Evolutionary conservation across 2,329 filamentous ascomycete species (phyloP).

Genomic region (Epichloe sp.): DNA sequence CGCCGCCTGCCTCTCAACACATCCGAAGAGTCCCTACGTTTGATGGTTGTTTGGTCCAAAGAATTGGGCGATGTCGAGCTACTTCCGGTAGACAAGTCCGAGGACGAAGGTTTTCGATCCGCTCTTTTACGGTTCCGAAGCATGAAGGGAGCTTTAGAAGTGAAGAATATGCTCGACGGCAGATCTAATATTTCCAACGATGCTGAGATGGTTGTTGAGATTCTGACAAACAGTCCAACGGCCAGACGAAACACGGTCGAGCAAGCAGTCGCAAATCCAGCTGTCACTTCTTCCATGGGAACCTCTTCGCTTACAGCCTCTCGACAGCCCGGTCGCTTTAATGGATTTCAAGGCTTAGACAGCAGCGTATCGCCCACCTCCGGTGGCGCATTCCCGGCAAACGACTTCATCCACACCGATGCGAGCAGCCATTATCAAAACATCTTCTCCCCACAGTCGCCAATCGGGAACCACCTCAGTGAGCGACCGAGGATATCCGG

Average conservation of each 20-base stretch:
- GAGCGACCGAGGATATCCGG: conserved; percentile 48
- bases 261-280: conserved; percentile 9
- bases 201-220: conserved; percentile 42
- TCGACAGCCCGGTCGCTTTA: conserved; percentile 47
- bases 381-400: conserved; percentile 36
- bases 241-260: conserved; percentile 16
- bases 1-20: conserved; percentile 41
- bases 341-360: conserved; percentile 49
- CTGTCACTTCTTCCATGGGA: conserved; percentile 26
- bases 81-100: conserved; percentile 33
- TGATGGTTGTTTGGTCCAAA: conserved; percentile 47
- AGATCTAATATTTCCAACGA: conserved; percentile 38
- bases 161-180: conserved; percentile 44
- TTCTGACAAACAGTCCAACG: conserved; percentile 31
- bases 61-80: conserved; percentile 40
- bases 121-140: conserved; percentile 42
- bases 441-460: conserved; percentile 61
- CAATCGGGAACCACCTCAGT: conserved; percentile 56
- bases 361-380: conserved; percentile 45
- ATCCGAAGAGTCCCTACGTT: conserved; percentile 37
- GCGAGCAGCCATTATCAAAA: conserved; percentile 41
- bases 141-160: conserved; percentile 39
- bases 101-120: conserved; percentile 36
- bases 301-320: conserved; percentile 28
- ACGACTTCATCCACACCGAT: conserved; percentile 47